These are phyloP conservation scores for Ramularia endophylla DNA, from an alignment of 2,329 filamentous ascomycete genomes.

Conservation along the genomic window DNA sequence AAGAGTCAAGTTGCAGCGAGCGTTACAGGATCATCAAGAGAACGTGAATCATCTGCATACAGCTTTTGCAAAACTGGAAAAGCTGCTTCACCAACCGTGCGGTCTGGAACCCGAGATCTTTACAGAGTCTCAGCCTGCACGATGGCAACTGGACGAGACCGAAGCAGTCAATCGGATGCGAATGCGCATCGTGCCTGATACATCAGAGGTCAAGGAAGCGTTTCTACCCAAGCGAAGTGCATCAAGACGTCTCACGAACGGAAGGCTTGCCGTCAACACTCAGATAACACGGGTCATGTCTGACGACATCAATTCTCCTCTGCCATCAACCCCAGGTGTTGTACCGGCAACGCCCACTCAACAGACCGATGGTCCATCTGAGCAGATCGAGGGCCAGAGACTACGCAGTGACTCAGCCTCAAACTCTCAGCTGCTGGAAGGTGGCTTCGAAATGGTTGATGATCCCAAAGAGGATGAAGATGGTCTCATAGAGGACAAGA, in stretches of 20 bases:
- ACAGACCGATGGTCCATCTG: conserved; percentile 14
- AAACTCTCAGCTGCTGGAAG: conserved; percentile 54
- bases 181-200: conserved; percentile 76
- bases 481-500: conserved; percentile 85
- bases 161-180: conserved; percentile 96
- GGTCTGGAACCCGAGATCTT: conserved; percentile 67
- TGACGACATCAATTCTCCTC: conserved; percentile 22
- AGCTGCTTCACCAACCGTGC: conserved; percentile 70
- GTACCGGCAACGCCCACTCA: conserved; percentile 9
- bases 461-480: conserved; percentile 82
- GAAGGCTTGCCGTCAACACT: conserved; percentile 27
- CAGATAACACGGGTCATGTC: conserved; percentile 24
- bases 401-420: conserved; percentile 39
- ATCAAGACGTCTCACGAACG: conserved; percentile 43
- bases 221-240: conserved; percentile 79
- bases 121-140: conserved; percentile 39
- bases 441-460: conserved; percentile 94
- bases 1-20: conserved; percentile 82
- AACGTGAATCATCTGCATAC: conserved; percentile 72
- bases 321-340: conserved; percentile 10
- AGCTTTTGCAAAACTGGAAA: conserved; percentile 70
- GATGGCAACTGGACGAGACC: conserved; percentile 92
- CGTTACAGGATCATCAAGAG: conserved; percentile 89
- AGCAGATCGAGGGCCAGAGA: conserved; percentile 22
- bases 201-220: conserved; percentile 59